Conservation (phyloP, 306 rosid species). For the Crotalaria pallida region DNA sequence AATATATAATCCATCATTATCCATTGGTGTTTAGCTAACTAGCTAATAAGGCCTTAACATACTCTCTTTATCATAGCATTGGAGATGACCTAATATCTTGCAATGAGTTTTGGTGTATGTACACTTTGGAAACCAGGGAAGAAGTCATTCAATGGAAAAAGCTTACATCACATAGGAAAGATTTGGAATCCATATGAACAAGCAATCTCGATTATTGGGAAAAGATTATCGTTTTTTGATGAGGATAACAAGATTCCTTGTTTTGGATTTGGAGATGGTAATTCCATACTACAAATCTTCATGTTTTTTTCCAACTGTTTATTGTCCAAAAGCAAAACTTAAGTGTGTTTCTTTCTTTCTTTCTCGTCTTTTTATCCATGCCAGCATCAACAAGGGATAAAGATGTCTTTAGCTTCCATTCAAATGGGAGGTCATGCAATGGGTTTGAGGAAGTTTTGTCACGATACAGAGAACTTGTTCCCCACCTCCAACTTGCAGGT, state of each 20-base stretch:
- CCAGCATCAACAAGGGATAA: conserved; percentile 66
- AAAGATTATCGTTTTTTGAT: conserved; percentile 59
- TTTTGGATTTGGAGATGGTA: conserved; percentile 79
- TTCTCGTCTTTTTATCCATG: background rate
- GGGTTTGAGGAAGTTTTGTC: conserved; percentile 71
- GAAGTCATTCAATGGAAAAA: conserved; percentile 67
- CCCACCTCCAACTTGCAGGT: conserved; percentile 63
- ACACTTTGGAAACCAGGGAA: conserved; percentile 45
- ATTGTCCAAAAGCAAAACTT: no score
- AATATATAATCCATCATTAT: no score
- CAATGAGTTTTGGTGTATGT: no score
- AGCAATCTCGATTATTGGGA: conserved; percentile 72
- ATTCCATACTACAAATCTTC: no score
- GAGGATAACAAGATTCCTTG: conserved; percentile 72
- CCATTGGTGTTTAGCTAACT: no score
- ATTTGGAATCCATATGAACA: conserved; percentile 57
- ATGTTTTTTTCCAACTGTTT: no score
- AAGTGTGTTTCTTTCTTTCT: no score
- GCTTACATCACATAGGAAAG: conserved; percentile 55
- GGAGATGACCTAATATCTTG: no score
- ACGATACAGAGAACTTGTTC: conserved; percentile 56
- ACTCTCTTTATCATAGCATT: no score
- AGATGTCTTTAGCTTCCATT: conserved; percentile 59
- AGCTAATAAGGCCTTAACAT: no score
- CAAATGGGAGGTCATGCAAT: conserved; percentile 41